Percentiles rank a stretch among this genome's conserved stretches.
phyloP scores from a whole-genome alignment of 208 protist species.

The Crithidia fasciculata region DNA sequence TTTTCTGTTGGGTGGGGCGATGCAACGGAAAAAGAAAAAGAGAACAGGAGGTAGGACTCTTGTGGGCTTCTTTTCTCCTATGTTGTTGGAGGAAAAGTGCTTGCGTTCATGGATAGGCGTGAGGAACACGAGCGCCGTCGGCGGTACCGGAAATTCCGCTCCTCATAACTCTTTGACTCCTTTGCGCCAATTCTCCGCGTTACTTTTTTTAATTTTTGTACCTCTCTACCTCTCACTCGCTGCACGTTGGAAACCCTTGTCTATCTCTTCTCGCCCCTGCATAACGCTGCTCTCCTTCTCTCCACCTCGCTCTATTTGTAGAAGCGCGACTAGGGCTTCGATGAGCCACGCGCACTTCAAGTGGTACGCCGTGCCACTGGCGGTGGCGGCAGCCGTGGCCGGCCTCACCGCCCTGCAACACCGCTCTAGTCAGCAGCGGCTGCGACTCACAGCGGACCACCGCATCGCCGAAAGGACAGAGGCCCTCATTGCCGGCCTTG shows the following conservation, averaged over 20 bases:
- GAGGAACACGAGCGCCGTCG: too few species aligned
- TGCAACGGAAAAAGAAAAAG: too few species aligned
- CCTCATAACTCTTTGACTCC: too few species aligned
- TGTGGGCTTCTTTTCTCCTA: too few species aligned
- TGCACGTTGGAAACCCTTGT: neutral
- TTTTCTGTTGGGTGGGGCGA: too few species aligned
- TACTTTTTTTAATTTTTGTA: neutral
- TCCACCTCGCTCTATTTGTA: neutral
- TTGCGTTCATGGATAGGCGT: too few species aligned
- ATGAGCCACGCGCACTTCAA: neutral
- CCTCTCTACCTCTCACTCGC: neutral
- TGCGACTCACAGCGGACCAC: neutral
- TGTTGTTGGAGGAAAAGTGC: too few species aligned
- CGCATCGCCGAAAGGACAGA: constrained; percentile 5
- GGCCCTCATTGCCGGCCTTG: neutral
- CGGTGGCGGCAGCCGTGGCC: neutral
- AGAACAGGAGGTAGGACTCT: too few species aligned
- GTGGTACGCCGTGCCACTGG: constrained; percentile 17
- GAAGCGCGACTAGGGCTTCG: neutral
- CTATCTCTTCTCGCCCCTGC: too few species aligned
- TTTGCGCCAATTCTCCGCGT: neutral
- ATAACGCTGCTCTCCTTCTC: too few species aligned
- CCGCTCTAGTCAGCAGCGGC: neutral
- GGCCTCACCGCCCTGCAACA: constrained; percentile 5
- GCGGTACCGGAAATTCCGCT: too few species aligned